Percentiles rank a stretch among this genome's conserved stretches.
Evolutionary conservation across 148 eudicot genomes (phyloP).

Genomic region (Beta vulgaris): DNA sequence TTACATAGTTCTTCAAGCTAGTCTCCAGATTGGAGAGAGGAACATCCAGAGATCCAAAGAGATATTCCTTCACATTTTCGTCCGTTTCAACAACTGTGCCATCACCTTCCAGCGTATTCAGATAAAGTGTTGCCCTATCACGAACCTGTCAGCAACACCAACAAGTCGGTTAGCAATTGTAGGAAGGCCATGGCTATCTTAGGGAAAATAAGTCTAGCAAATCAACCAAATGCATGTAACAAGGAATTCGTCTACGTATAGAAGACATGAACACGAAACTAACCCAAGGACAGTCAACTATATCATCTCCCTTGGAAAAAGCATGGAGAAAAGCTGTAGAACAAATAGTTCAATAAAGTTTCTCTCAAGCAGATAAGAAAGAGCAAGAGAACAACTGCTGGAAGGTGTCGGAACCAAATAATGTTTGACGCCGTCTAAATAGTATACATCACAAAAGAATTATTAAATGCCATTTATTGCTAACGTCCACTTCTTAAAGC

Average conservation of each 20-base stretch:
- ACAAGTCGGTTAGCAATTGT: neutral
- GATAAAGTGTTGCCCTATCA: constrained; percentile 94
- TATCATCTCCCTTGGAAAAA: neutral
- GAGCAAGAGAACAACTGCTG: neutral
- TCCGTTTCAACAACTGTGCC: constrained; percentile 82
- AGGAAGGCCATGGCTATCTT: neutral
- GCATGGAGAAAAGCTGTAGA: neutral
- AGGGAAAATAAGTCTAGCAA: neutral
- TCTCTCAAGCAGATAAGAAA: neutral
- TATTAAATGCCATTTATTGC: neutral
- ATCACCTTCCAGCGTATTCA: constrained; percentile 80
- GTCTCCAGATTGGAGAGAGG: constrained; percentile 83
- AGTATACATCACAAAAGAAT: neutral
- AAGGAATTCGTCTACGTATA: neutral
- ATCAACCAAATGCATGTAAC: neutral
- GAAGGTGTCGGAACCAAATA: neutral
- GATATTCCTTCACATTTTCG: constrained; percentile 71
- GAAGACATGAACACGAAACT: neutral
- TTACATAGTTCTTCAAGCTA: constrained; percentile 88
- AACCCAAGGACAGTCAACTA: neutral
- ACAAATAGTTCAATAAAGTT: neutral
- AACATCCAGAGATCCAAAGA: constrained; percentile 85
- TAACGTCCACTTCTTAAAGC: neutral
- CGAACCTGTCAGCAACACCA: constrained; percentile 65
- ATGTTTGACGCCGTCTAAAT: neutral